Evolutionary conservation across 768 basidiomycete genomes (phyloP), one percentile per base, ranked within the genome.

Genomic region (Lactifluus volemus): DNA sequence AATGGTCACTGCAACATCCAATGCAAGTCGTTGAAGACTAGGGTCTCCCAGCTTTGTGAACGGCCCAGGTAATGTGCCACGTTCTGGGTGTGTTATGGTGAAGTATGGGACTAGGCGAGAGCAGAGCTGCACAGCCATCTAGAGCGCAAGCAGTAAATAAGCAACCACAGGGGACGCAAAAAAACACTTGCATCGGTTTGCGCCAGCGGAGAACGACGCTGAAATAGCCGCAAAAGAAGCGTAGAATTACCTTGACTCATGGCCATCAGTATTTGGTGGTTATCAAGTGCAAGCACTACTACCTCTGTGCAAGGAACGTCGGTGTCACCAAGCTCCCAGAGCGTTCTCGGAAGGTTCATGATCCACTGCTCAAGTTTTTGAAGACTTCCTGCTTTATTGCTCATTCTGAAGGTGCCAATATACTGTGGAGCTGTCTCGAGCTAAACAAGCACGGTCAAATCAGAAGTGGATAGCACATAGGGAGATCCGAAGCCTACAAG

Each of bases 311-410:
- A 73, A 1, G 71, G 65, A 17, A 79, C 69, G 68, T 90, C 81
- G 55, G 72, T 80, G 10, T 72, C 72, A 3, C 87, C 86, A 10
- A 88, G 71, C 71, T 98, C 94, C 95, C 95, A 98, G 4, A 98
- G 75, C 6, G 79, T 78, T 72, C 83, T 86, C 0, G 94, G 92
- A 48, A 97, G 78, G 64, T 88, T 83, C 30, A 79, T 70, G 17
- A 92, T 65, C 92, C 94, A 97, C 21, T 79, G 79, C 53, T 77
- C 73, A 42, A 86, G 71, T 54, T 72, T 76, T 36, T 58, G 66
- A 29, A 63, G 66, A 45, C 68, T 69, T 4, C 61, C 65, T 60
- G 65, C 69, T 63, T 58, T 67, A 9, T 66, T 59, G 38, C 71
- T 73, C 21, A 78, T 64, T 14, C 71, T 73, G 66, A 86, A 81